phyloP scores from a whole-genome alignment of 768 basidiomycete genomes.

The Tricholoma matsutake region DNA sequence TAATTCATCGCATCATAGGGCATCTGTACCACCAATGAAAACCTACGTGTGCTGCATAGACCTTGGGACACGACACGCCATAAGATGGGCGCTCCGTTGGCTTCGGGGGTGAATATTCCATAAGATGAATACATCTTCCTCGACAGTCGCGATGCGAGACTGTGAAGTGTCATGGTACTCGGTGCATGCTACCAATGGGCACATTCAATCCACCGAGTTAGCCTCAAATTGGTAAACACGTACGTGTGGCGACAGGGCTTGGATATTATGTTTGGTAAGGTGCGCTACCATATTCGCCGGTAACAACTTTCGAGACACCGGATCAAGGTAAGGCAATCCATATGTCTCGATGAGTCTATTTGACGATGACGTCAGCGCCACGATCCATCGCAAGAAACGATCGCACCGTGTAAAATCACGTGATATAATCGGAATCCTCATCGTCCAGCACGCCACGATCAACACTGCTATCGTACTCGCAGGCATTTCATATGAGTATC shows the following conservation, averaged over 20 bases:
- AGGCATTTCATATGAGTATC: conserved; percentile 34
- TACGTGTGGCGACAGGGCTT: conserved; percentile 71
- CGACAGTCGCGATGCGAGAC: conserved; percentile 59
- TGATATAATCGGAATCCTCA: conserved; percentile 74
- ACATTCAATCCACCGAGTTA: neutral
- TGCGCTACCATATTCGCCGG: conserved; percentile 61
- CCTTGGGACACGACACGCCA: conserved; percentile 66
- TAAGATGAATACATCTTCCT: conserved; percentile 50
- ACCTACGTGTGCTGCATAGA: conserved; percentile 76
- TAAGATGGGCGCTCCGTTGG: conserved; percentile 71
- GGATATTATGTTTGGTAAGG: conserved; percentile 66
- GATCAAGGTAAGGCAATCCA: conserved; percentile 79
- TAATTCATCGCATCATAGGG: conserved; percentile 6
- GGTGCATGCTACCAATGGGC: conserved; percentile 59
- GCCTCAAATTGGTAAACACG: conserved; percentile 21
- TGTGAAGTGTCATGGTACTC: conserved; percentile 51
- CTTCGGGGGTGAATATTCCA: conserved; percentile 65
- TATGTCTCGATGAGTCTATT: conserved; percentile 71
- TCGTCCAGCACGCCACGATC: conserved; percentile 72
- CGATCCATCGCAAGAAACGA: neutral
- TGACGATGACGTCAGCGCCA: conserved; percentile 10
- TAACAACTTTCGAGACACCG: conserved; percentile 46
- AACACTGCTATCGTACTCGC: conserved; percentile 62
- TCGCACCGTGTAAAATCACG: conserved; percentile 72
- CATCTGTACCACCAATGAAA: conserved; percentile 14